These are phyloP conservation scores for Sicyos baderoa DNA, from an alignment of 306 rosid species.

Conservation along the genomic window DNA sequence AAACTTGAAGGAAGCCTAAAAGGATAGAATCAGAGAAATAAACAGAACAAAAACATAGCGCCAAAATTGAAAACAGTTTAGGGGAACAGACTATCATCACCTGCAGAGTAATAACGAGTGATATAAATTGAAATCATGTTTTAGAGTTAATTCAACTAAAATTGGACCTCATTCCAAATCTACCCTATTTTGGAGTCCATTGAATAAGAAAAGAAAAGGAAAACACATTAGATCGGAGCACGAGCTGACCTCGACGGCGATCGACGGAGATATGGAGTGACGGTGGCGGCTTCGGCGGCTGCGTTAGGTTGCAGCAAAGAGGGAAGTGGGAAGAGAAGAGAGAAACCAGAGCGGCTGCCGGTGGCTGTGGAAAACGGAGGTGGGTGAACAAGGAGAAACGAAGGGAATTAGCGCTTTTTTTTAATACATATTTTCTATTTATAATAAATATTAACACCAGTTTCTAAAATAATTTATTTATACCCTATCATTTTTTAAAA, in stretches of 20 bases:
- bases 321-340: neutral
- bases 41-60: neutral
- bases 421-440: neutral
- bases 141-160: no score
- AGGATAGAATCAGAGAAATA: neutral
- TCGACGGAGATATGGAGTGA: neutral
- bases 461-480: no score
- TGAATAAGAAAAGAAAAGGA: neutral
- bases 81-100: neutral
- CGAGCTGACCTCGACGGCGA: neutral
- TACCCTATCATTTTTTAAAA: no score
- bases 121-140: neutral
- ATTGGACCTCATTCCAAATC: neutral
- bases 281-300: neutral
- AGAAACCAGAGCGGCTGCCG: neutral
- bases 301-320: neutral
- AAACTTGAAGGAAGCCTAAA: neutral
- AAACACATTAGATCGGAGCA: neutral
- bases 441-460: no score
- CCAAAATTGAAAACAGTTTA: neutral
- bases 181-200: neutral
- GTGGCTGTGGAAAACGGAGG: neutral
- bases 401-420: neutral
- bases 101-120: no score
- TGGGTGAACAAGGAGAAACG: neutral